phyloP scores from a whole-genome alignment of 2,329 filamentous ascomycete species.

The Penicillium sp. region DNA sequence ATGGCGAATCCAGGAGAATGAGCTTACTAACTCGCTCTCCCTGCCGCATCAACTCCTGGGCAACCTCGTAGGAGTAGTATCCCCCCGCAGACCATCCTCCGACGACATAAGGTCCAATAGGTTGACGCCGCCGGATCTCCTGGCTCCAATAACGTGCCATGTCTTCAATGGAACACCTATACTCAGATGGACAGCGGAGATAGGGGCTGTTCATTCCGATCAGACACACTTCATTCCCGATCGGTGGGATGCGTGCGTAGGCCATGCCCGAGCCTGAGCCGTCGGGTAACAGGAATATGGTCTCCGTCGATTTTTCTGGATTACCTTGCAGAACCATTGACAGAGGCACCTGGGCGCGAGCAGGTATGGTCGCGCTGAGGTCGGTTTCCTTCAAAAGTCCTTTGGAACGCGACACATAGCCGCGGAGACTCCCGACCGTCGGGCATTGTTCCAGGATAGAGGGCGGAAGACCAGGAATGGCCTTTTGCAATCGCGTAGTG shows the following conservation, averaged over 20 bases:
- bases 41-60: constrained; percentile 54
- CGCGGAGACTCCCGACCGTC: not conserved
- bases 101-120: constrained; percentile 55
- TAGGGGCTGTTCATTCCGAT: constrained; percentile 22
- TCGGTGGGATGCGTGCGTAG: not conserved
- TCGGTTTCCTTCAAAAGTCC: too few relatives aligned
- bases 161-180: constrained; percentile 21
- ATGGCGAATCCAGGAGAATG: constrained; percentile 58
- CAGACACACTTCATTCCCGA: not conserved
- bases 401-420: not conserved
- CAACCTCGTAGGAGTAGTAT: constrained; percentile 64
- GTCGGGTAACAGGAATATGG: constrained; percentile 1
- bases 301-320: not conserved
- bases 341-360: not conserved
- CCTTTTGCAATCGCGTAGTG: too few relatives aligned
- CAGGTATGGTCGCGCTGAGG: too few relatives aligned
- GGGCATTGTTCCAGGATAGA: not conserved
- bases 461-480: not conserved
- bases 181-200: not conserved
- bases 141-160: constrained; percentile 25
- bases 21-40: constrained; percentile 56
- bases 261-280: not conserved
- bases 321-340: not conserved
- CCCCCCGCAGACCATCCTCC: constrained; percentile 70
- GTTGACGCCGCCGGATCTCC: constrained; percentile 39